Conservation (phyloP, 1,284 basidiomycete species). For the Apiotrichum veenhuisii region DNA sequence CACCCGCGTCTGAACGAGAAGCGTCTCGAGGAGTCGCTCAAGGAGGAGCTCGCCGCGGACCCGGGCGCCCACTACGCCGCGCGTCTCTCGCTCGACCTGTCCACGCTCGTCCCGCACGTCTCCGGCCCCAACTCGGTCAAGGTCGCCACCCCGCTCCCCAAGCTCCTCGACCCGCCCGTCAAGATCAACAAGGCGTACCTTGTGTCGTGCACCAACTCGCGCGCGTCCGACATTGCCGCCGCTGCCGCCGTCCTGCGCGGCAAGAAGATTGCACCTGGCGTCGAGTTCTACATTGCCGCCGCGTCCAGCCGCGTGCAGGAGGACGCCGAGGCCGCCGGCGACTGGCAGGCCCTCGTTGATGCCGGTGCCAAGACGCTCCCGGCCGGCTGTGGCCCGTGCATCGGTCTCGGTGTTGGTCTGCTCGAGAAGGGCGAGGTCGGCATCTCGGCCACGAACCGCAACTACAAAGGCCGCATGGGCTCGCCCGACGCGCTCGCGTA, state of each 20-base stretch:
- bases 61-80: constrained; percentile 76
- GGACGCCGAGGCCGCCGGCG: constrained; percentile 77
- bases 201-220: constrained; percentile 96
- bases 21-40: constrained; percentile 65
- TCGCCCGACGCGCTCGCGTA: constrained; percentile 92
- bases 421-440: constrained; percentile 92
- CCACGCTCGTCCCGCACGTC: constrained; percentile 89
- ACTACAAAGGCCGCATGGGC: constrained; percentile 99
- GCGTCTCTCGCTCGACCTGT: constrained; percentile 86
- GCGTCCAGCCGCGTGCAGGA: constrained; percentile 87
- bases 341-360: constrained; percentile 81
- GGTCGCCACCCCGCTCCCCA: constrained; percentile 82
- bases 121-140: constrained; percentile 98
- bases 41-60: constrained; percentile 65
- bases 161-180: constrained; percentile 69
- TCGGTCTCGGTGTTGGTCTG: constrained; percentile 88
- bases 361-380: constrained; percentile 90
- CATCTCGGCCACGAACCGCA: constrained; percentile 96
- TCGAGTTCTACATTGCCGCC: constrained; percentile 97
- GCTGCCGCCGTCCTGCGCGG: constrained; percentile 85
- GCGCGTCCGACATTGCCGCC: constrained; percentile 88
- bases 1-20: constrained; percentile 83
- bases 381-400: constrained; percentile 96
- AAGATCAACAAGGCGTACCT: constrained; percentile 97
- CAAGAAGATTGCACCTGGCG: constrained; percentile 77